A percentile compares a stretch with the other conserved stretches of the same genome.
These are phyloP conservation scores for Triglochin maritima DNA, from an alignment of 106 monocot genomes.

Conservation along the genomic window DNA sequence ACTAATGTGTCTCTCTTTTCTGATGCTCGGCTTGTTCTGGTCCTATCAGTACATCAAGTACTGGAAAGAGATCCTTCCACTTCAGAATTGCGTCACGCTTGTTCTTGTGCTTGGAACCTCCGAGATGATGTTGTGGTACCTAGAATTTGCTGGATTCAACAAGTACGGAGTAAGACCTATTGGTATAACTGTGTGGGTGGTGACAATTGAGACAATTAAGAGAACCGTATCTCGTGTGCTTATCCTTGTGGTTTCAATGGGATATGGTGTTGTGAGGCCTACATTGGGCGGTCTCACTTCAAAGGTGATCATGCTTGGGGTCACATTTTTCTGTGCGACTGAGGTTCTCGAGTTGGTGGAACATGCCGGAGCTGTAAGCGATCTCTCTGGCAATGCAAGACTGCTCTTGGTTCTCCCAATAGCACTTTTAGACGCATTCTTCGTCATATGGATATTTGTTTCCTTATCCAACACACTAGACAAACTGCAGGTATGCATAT, in stretches of 20 bases:
- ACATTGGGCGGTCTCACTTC: slow-evolving; percentile 86
- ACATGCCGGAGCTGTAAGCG: slow-evolving; percentile 73
- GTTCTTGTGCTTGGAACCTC: slow-evolving; percentile 70
- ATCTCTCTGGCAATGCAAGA: slow-evolving; percentile 77
- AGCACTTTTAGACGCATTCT: slow-evolving; percentile 78
- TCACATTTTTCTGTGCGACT: slow-evolving; percentile 72
- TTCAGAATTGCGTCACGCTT: slow-evolving; percentile 77
- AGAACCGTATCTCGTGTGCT: slow-evolving; percentile 56
- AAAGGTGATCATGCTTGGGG: slow-evolving; percentile 73
- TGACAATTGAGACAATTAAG: slow-evolving; percentile 63
- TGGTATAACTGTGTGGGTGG: slow-evolving; percentile 71
- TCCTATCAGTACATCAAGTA: slow-evolving; percentile 73
- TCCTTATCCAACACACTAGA: slow-evolving; percentile 67
- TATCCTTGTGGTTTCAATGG: slow-evolving; percentile 80
- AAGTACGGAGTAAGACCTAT: slow-evolving; percentile 55
- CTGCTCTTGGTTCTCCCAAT: slow-evolving; percentile 74
- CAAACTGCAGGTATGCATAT: slow-evolving; percentile 60
- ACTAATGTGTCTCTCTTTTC: slow-evolving; percentile 66
- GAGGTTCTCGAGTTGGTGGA: slow-evolving; percentile 80
- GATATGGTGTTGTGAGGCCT: slow-evolving; percentile 83
- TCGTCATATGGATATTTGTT: slow-evolving; percentile 79
- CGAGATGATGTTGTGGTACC: slow-evolving; percentile 82
- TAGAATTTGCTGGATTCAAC: slow-evolving; percentile 80
- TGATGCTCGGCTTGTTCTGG: slow-evolving; percentile 69
- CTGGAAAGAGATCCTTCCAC: slow-evolving; percentile 82